Evolutionary conservation across 768 basidiomycete species (phyloP), one percentile per base, ranked within the genome.

Genomic region (Ramaria sp.): DNA sequence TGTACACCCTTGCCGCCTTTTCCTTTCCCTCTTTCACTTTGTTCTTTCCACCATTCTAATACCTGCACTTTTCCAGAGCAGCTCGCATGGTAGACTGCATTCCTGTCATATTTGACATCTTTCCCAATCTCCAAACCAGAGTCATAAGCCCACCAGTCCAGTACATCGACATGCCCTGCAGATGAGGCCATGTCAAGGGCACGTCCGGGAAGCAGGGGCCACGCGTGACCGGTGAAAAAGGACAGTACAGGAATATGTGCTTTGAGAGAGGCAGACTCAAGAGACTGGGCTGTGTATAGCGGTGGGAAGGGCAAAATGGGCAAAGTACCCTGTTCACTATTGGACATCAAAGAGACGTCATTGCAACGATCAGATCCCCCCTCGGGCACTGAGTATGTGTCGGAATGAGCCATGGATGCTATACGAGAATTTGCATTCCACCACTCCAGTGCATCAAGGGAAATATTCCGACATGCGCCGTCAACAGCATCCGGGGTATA

Each of bases 111-210:
- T 64, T 87, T 87, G 46, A 57, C 55, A 39, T 57, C 55, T 31
- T 57, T 57, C 20, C 55, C 55, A 60, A 80, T 79, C 46, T 89
- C 88, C 39, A 90, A 75, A 58, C 83, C 81, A 1, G 87, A 88
- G 3, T 79, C 75, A 48, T 48, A 57, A 2, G 84, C 81, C 89
- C 89, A 92, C 89, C 90, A 92, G 66, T 87, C 86, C 38, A 92
- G 78, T 2, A 81, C 84, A 19, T 79, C 75, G 39, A 88, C 82
- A 62, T 88, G 78, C 0, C 88, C 88, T 7, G 86, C 84, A 17
- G 79, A 84, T 64, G 84, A 85, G 12, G 91, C 90, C 76, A 83
- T 82, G 65, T 92, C 90, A 80, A 92, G 86, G 20, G 83, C 86
- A 39, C 87, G 82, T 2, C 90, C 90, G 22, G 91, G 81, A 68